These are phyloP conservation scores for Phyllosticta citriasiana DNA, from an alignment of 2,329 filamentous ascomycete species.

Conservation along the genomic window DNA sequence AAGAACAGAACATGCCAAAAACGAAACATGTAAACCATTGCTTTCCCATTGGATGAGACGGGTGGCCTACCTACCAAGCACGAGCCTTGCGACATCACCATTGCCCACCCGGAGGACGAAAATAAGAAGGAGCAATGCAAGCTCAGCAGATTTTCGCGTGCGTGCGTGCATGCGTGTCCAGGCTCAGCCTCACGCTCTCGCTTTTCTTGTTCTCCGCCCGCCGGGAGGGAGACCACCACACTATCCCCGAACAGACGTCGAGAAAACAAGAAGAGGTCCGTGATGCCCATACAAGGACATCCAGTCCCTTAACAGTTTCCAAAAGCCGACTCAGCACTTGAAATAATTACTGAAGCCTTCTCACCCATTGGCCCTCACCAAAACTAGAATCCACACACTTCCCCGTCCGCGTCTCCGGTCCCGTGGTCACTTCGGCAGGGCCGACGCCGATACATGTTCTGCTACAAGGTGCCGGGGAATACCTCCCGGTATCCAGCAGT, in stretches of 20 bases:
- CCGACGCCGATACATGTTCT: no score
- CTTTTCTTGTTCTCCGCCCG: not conserved
- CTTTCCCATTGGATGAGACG: not conserved
- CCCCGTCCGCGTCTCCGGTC: not conserved
- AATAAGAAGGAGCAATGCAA: not conserved
- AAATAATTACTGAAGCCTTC: not conserved
- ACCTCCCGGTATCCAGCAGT: no score
- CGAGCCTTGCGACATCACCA: not conserved
- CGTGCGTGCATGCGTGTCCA: not conserved
- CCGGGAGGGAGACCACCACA: no score
- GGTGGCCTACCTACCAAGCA: not conserved
- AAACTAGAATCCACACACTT: not conserved
- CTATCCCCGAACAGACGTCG: not conserved
- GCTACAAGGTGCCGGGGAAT: no score
- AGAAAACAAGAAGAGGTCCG: not conserved
- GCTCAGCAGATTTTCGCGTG: not conserved
- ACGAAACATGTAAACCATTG: not conserved
- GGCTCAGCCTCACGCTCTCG: not conserved
- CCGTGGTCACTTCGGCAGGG: no score
- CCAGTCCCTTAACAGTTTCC: not conserved
- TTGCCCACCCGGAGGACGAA: not conserved
- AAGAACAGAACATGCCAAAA: not conserved
- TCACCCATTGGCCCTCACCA: not conserved
- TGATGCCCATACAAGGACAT: not conserved
- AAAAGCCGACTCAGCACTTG: not conserved